Evolutionary conservation across 2,329 filamentous ascomycete species (phyloP).

Genomic region (Cladophialophora bantiana): DNA sequence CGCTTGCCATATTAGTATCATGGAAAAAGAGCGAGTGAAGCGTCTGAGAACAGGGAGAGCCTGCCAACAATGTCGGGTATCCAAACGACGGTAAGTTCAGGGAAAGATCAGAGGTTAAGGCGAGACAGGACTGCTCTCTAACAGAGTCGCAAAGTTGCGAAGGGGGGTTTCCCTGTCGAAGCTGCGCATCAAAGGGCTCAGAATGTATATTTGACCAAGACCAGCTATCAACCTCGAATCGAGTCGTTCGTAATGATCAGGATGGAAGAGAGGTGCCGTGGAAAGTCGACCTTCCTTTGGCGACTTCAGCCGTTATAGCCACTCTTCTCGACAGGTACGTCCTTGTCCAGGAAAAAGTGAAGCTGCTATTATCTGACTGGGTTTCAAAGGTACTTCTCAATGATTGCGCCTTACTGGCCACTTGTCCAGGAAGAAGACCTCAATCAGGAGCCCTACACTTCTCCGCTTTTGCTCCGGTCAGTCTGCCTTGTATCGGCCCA

Average conservation of each 20-base stretch:
- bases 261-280: neutral
- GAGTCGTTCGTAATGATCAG: neutral
- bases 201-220: neutral
- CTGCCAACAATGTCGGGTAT: slow-evolving; percentile 6
- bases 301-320: neutral
- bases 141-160: slow-evolving; percentile 2
- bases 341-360: neutral
- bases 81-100: slow-evolving; percentile 16
- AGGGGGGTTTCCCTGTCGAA: slow-evolving; percentile 4
- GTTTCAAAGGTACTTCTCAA: slow-evolving; percentile 2
- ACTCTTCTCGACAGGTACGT: slow-evolving; percentile 16
- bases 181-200: neutral
- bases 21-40: neutral
- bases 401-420: slow-evolving; percentile 13
- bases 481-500: slow-evolving; percentile 13
- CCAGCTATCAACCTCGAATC: neutral
- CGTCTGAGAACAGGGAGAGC: neutral
- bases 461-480: slow-evolving; percentile 10
- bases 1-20: neutral
- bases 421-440: slow-evolving; percentile 9
- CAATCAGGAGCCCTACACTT: slow-evolving; percentile 5
- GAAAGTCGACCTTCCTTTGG: neutral
- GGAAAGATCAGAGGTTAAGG: neutral
- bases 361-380: neutral
- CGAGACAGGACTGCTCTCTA: neutral